Evolutionary conservation across 805 yeast species (phyloP).

Genomic region (Candida rishiriensis): DNA sequence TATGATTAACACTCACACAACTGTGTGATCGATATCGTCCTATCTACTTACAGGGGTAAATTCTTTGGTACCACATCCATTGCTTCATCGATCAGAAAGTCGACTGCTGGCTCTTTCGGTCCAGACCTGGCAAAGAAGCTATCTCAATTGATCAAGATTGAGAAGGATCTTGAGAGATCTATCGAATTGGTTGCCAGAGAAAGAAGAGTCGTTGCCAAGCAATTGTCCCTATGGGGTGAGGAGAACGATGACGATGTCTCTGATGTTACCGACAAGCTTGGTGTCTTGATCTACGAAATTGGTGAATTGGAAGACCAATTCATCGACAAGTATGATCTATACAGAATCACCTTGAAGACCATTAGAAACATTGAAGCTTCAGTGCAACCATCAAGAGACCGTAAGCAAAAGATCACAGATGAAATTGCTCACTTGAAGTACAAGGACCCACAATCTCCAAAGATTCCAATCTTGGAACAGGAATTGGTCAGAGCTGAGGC

Average conservation of each 20-base stretch:
- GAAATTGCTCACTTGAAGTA: constrained; percentile 96
- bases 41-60: constrained; percentile 38
- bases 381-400: constrained; percentile 97
- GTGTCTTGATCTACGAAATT: constrained; percentile 90
- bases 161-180: constrained; percentile 92
- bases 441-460: constrained; percentile 97
- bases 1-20: no score
- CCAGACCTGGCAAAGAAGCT: constrained; percentile 93
- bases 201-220: constrained; percentile 95
- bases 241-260: constrained; percentile 96
- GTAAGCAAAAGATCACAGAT: constrained; percentile 96
- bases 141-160: constrained; percentile 90
- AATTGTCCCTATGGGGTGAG: constrained; percentile 96
- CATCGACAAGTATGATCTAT: constrained; percentile 97
- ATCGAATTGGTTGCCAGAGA: constrained; percentile 90
- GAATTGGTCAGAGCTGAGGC: constrained; percentile 99
- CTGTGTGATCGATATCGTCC: background rate
- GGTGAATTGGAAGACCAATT: constrained; percentile 98
- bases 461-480: constrained; percentile 92
- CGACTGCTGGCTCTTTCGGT: constrained; percentile 87
- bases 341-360: constrained; percentile 91
- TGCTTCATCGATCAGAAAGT: constrained; percentile 67
- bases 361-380: constrained; percentile 96
- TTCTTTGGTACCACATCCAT: constrained; percentile 75
- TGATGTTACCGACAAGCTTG: constrained; percentile 95